A percentile compares a stretch with the other conserved stretches of the same genome.
Conservation (phyloP, 2,329 filamentous ascomycete species). For the Pyricularia grisea region DNA sequence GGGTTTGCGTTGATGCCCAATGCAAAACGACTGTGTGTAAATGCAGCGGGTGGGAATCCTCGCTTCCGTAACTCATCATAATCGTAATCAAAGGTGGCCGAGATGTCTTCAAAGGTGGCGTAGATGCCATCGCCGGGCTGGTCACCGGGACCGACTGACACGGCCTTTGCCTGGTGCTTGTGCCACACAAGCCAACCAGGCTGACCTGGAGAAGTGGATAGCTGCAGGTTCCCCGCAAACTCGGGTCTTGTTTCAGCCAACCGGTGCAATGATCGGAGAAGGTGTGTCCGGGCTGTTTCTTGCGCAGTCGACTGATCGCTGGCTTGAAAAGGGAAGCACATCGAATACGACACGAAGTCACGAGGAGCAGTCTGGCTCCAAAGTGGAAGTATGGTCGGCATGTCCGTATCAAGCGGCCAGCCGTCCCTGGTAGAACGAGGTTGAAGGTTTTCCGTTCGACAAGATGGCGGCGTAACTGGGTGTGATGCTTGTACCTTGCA, state of each 20-base stretch:
- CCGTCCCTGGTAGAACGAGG: neutral
- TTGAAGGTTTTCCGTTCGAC: neutral
- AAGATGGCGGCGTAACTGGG: neutral
- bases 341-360: conserved; percentile 2
- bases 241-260: conserved; percentile 15
- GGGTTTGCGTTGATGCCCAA: conserved; percentile 6
- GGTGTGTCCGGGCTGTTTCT: neutral
- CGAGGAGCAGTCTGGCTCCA: conserved; percentile 5
- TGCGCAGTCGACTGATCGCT: neutral
- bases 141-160: neutral
- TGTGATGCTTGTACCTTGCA: neutral
- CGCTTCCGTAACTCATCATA: conserved; percentile 17
- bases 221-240: conserved; percentile 16
- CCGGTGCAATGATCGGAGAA: conserved; percentile 8
- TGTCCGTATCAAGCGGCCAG: neutral
- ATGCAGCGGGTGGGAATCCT: conserved; percentile 19
- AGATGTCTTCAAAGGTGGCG: conserved; percentile 11
- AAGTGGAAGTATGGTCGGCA: neutral
- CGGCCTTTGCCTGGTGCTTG: neutral
- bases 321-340: neutral
- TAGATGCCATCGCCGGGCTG: conserved; percentile 9
- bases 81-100: conserved; percentile 12
- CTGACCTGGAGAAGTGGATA: conserved; percentile 5
- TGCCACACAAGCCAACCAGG: conserved; percentile 5
- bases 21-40: conserved; percentile 17